Evolutionary conservation across 169 alveolate species (phyloP), one percentile per base, ranked within the genome.

Genomic region (Babesia ovata): DNA sequence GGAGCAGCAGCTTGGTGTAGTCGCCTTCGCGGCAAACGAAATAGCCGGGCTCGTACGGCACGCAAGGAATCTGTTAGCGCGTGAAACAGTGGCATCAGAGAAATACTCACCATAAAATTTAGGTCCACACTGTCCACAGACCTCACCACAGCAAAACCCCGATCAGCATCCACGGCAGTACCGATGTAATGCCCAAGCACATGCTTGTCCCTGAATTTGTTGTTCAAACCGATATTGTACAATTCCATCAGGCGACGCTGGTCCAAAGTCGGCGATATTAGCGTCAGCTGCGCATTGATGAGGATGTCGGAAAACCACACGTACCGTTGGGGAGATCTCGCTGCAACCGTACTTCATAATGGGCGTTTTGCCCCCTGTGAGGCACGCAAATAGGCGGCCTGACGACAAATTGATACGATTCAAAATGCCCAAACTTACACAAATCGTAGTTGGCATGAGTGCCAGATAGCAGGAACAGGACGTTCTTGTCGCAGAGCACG

Each of bases 401-500:
- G 59, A 36, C 17, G 12, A 28, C 17, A 19, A 4, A 33, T 24
- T 8, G 0, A 0, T 12, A 33, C 39, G 6, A n/a, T n/a, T 16
- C n/a, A 4, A 9, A 6, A 4, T 16, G 39, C 8, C 11, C 11
- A 24, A 17, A 61, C 88, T 63, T 65, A 75, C 90, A 59, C 42
- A 75, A 63, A 24, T 63, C 72, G 45, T 33, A 28, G 49, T 49
- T 72, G 22, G 86, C 75, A n/a, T 73, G 75, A 10, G 90, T 58
- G 54, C 90, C 90, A n/a, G 86, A 63, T 21, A 83, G 83, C 48
- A 75, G 19, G 58, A 83, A 63, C 28, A 49, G 21, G 22, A 83
- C 90, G 46, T 56, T 73, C 63, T 83, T 48, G 70, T 83, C 90
- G 52, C 83, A 62, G 45, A 83, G 67, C 52, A 83, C 90, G 46